These are phyloP conservation scores for Trichosporon coremiiforme DNA, from an alignment of 1,284 basidiomycete genomes.

Conservation along the genomic window DNA sequence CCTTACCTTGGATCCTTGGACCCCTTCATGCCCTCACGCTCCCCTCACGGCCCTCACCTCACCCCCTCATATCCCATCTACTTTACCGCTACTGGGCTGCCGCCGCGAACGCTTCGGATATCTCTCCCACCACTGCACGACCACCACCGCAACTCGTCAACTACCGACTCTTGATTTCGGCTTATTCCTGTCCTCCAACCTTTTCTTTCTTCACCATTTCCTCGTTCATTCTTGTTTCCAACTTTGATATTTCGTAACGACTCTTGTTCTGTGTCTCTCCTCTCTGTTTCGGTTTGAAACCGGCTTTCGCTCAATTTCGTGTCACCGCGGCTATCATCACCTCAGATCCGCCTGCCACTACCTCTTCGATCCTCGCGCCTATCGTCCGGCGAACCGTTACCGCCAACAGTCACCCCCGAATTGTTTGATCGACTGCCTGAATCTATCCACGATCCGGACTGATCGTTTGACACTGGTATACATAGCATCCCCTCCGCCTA, in stretches of 20 bases:
- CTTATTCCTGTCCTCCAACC: slow-evolving; percentile 7
- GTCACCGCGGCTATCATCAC: slow-evolving; percentile 8
- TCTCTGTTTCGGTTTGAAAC: neutral
- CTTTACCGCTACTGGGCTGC: neutral
- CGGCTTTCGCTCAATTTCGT: slow-evolving; percentile 1
- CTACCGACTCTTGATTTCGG: neutral
- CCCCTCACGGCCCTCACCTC: neutral
- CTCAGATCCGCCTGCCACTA: neutral
- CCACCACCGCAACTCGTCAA: neutral
- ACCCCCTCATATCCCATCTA: neutral
- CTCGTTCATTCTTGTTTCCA: neutral
- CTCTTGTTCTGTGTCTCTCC: neutral
- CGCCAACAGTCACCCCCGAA: slow-evolving; percentile 4
- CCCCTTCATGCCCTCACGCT: neutral
- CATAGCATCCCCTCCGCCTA: neutral
- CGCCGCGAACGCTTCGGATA: neutral
- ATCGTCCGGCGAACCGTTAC: neutral
- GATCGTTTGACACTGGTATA: neutral
- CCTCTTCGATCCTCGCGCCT: neutral
- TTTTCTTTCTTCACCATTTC: slow-evolving; percentile 3
- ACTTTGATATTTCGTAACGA: neutral
- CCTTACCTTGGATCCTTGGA: slow-evolving; percentile 3
- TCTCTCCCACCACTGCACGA: slow-evolving; percentile 11
- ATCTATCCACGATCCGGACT: neutral
- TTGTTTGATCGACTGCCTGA: slow-evolving; percentile 2